phyloP scores from a whole-genome alignment of 768 basidiomycete species.

The Naganishia kalamii region DNA sequence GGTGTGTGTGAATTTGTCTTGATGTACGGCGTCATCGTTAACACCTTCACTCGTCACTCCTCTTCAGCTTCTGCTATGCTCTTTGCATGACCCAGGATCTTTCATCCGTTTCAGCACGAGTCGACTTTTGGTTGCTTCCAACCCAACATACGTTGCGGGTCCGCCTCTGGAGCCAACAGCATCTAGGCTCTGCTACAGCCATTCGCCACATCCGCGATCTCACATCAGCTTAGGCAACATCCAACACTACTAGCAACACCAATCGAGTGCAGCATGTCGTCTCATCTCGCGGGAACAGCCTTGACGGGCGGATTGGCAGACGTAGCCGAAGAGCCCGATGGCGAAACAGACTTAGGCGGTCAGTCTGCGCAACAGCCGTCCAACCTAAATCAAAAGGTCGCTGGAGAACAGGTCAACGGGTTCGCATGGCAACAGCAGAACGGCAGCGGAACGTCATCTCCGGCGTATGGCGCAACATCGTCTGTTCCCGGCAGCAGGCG shows the following conservation, averaged over 20 bases:
- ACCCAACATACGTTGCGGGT: too few species aligned
- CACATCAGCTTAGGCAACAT: background rate
- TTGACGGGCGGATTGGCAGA: constrained; percentile 15
- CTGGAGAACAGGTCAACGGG: background rate
- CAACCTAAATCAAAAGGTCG: too few species aligned
- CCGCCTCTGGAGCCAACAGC: too few species aligned
- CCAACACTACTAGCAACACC: background rate
- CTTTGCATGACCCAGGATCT: too few species aligned
- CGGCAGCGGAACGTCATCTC: background rate
- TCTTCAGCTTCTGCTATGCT: too few species aligned
- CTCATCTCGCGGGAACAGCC: background rate
- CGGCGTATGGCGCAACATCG: background rate
- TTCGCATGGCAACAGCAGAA: background rate
- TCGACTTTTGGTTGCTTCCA: too few species aligned
- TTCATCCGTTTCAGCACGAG: too few species aligned
- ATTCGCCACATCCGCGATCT: too few species aligned
- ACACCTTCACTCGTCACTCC: too few species aligned
- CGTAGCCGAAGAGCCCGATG: constrained; percentile 20
- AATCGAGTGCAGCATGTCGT: background rate
- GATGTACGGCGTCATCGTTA: too few species aligned
- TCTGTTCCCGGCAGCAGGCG: background rate
- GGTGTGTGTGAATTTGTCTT: too few species aligned
- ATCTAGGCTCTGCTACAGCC: too few species aligned
- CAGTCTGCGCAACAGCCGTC: background rate
- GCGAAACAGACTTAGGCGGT: constrained; percentile 18